Evolutionary conservation across 257 asterid genomes (phyloP).

Genomic region (Solanum infundibuliforme): DNA sequence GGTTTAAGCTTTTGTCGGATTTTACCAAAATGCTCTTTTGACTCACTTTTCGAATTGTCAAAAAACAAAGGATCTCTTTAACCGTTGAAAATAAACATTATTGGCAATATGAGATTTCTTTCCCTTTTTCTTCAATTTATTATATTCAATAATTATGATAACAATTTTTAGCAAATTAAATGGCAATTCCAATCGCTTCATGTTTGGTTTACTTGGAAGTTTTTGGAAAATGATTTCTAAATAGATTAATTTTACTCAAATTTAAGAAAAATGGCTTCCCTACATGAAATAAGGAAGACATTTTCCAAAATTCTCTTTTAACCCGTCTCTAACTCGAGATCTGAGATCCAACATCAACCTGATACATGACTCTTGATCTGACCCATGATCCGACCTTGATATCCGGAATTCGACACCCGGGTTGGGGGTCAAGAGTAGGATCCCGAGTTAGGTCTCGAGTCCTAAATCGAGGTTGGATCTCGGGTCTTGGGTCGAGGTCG

Average conservation of each 20-base stretch:
- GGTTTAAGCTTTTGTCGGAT: slow-evolving; percentile 55
- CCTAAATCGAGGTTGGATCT: background rate
- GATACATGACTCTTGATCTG: background rate
- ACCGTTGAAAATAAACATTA: slow-evolving; percentile 37
- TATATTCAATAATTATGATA: slow-evolving; percentile 8
- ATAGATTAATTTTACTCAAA: background rate
- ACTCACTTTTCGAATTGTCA: slow-evolving; percentile 42
- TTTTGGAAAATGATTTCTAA: background rate
- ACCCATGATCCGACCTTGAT: background rate
- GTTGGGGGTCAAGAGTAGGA: background rate
- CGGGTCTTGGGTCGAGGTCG: background rate
- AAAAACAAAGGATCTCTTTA: slow-evolving; percentile 16
- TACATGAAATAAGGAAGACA: background rate
- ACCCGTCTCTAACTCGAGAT: background rate
- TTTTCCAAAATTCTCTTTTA: background rate
- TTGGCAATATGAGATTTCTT: slow-evolving; percentile 20
- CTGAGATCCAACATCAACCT: background rate
- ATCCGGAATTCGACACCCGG: too few species aligned
- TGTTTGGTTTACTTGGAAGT: background rate
- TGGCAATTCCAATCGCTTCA: background rate
- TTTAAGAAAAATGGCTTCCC: background rate
- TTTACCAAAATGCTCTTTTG: slow-evolving; percentile 74
- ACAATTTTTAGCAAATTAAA: background rate
- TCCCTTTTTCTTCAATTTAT: slow-evolving; percentile 11
- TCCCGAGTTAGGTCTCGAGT: background rate